phyloP scores from a whole-genome alignment of 176 grass and related monocot species.

The Olyra latifolia region DNA sequence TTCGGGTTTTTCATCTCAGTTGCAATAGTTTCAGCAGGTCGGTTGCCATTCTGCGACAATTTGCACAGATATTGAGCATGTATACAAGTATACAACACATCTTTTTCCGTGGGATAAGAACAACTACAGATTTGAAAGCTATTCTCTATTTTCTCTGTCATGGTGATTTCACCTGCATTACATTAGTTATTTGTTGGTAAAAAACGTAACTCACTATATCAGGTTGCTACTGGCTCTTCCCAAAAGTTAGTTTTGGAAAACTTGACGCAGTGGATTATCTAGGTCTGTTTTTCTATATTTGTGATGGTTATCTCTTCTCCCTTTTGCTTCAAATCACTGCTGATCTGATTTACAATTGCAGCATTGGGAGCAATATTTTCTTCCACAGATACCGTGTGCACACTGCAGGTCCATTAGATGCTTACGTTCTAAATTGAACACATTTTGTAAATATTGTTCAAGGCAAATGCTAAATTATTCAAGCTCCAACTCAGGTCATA shows the following conservation, averaged over 20 bases:
- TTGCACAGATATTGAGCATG: neutral
- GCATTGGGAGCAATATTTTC: constrained; percentile 92
- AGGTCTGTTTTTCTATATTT: constrained; percentile 34
- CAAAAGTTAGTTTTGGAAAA: constrained; percentile 66
- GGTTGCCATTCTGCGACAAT: neutral
- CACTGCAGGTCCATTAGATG: constrained; percentile 55
- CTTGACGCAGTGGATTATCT: constrained; percentile 65
- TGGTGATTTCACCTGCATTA: neutral
- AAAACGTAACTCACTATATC: neutral
- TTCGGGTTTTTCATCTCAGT: constrained; percentile 83
- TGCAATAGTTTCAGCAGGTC: constrained; percentile 68
- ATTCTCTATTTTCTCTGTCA: neutral
- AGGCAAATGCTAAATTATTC: neutral
- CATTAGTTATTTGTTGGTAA: neutral
- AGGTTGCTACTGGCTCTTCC: constrained; percentile 82
- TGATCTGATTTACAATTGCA: constrained; percentile 22
- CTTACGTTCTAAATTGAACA: neutral
- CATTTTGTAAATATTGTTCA: neutral
- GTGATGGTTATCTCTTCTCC: neutral
- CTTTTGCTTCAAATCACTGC: neutral
- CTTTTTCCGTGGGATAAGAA: neutral
- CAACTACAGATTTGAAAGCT: neutral
- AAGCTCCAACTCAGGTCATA: constrained; percentile 59
- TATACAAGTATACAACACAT: neutral
- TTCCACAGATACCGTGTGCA: constrained; percentile 87